A percentile compares a stretch with the other conserved stretches of the same genome.
These are phyloP conservation scores for Uncinocarpus reesii DNA, from an alignment of 2,329 filamentous ascomycete species.

Conservation along the genomic window DNA sequence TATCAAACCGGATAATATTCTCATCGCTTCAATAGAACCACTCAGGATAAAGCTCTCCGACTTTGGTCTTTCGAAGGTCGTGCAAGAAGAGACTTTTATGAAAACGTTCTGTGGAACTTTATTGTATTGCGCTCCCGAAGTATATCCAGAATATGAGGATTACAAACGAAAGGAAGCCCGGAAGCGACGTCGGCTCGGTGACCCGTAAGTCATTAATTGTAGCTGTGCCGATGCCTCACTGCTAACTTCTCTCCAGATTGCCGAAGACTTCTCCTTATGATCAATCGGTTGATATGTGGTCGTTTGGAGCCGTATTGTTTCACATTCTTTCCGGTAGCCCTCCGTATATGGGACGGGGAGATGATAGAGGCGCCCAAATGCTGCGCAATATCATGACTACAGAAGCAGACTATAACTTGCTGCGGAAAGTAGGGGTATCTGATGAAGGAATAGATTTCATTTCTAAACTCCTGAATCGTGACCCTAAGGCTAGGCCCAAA, in stretches of 20 bases:
- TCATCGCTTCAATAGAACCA: conserved; percentile 63
- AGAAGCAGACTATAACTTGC: conserved; percentile 54
- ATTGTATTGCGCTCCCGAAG: conserved; percentile 91
- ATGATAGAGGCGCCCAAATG: conserved; percentile 67
- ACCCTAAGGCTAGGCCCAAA: conserved; percentile 66
- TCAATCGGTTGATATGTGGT: conserved; percentile 93
- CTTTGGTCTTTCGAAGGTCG: conserved; percentile 91
- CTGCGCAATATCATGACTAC: conserved; percentile 73
- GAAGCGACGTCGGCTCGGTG: conserved; percentile 49
- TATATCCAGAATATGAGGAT: conserved; percentile 74
- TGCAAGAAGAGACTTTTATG: conserved; percentile 82
- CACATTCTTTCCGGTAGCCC: conserved; percentile 69
- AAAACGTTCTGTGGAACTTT: conserved; percentile 95
- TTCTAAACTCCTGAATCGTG: conserved; percentile 65
- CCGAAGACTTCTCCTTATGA: conserved; percentile 58
- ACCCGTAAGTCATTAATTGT: conserved; percentile 29
- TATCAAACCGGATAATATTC: conserved; percentile 95
- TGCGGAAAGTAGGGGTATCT: conserved; percentile 52
- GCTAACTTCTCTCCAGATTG: conserved; percentile 29
- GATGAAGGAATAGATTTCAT: conserved; percentile 57
- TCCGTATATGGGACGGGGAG: conserved; percentile 68
- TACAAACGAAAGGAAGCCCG: conserved; percentile 51
- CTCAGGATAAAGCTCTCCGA: conserved; percentile 85
- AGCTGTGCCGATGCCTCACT: conserved; percentile 9
- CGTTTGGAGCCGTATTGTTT: conserved; percentile 83